Percentiles rank a stretch among this genome's conserved stretches.
Evolutionary conservation across 345 rosid species (phyloP).

Genomic region (Eucalyptus polybractea): DNA sequence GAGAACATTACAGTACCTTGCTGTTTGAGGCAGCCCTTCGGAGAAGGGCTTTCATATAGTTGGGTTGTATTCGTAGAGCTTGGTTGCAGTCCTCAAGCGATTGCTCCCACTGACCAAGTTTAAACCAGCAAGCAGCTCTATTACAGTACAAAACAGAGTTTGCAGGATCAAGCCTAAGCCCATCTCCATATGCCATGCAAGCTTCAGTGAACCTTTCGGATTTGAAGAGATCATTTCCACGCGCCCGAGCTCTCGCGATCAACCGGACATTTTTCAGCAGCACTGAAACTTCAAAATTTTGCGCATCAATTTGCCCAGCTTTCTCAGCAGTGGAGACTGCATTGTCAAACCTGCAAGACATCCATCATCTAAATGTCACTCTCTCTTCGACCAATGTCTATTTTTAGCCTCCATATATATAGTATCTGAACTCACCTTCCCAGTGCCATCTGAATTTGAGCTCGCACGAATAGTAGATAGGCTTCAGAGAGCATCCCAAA

Average conservation of each 20-base stretch:
- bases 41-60: slow-evolving; percentile 69
- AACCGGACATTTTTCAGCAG: slow-evolving; percentile 51
- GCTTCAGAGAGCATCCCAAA: slow-evolving; percentile 84
- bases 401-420: not conserved
- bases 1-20: slow-evolving; percentile 35
- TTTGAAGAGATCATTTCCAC: slow-evolving; percentile 86
- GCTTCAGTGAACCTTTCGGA: slow-evolving; percentile 98
- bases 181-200: slow-evolving; percentile 80
- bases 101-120: slow-evolving; percentile 72
- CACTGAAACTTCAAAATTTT: slow-evolving; percentile 51
- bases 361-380: slow-evolving; percentile 20
- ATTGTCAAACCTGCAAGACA: slow-evolving; percentile 86
- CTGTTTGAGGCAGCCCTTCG: slow-evolving; percentile 78
- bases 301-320: slow-evolving; percentile 62
- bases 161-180: slow-evolving; percentile 72
- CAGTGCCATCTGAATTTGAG: slow-evolving; percentile 80
- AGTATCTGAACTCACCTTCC: slow-evolving; percentile 71
- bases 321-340: slow-evolving; percentile 76
- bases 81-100: slow-evolving; percentile 77
- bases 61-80: slow-evolving; percentile 59
- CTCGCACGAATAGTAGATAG: slow-evolving; percentile 50
- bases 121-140: slow-evolving; percentile 93
- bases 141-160: slow-evolving; percentile 70
- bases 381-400: not conserved
- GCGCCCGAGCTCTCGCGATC: slow-evolving; percentile 63